Evolutionary conservation across 805 yeast genomes (phyloP).

Genomic region (Kluyveromyces dobzhanskii): DNA sequence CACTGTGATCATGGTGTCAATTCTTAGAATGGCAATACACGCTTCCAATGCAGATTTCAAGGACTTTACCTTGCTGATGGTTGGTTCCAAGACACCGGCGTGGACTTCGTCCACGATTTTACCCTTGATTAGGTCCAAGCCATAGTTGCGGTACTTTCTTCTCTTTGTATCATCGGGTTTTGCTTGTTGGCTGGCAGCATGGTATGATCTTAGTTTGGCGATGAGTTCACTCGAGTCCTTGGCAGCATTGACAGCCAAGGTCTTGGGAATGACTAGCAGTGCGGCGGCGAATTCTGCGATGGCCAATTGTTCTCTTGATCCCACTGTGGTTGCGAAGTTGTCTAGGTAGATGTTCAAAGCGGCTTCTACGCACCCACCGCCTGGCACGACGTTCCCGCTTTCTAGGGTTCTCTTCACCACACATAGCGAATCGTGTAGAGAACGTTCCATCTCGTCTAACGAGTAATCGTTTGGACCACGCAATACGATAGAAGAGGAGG

Average conservation of each 20-base stretch:
- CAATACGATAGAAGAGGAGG: constrained; percentile 82
- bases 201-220: constrained; percentile 92
- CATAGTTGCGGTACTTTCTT: constrained; percentile 81
- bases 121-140: constrained; percentile 85
- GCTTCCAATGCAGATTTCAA: constrained; percentile 96
- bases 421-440: constrained; percentile 85
- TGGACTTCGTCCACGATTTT: constrained; percentile 79
- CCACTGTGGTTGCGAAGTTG: constrained; percentile 95
- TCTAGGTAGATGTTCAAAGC: constrained; percentile 92
- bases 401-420: constrained; percentile 95
- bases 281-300: constrained; percentile 96
- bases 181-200: constrained; percentile 88
- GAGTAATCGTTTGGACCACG: constrained; percentile 96
- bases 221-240: constrained; percentile 92
- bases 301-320: constrained; percentile 95
- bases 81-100: constrained; percentile 92
- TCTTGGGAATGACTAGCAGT: constrained; percentile 86
- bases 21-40: constrained; percentile 92
- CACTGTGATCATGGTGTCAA: constrained; percentile 96
- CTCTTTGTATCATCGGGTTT: constrained; percentile 76
- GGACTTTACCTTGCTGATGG: constrained; percentile 84
- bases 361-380: constrained; percentile 99
- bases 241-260: constrained; percentile 94
- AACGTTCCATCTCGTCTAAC: constrained; percentile 97
- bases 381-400: constrained; percentile 91